Evolutionary conservation across 139 green algal species (phyloP).

Genomic region (Chlamydomonas eustigma): DNA sequence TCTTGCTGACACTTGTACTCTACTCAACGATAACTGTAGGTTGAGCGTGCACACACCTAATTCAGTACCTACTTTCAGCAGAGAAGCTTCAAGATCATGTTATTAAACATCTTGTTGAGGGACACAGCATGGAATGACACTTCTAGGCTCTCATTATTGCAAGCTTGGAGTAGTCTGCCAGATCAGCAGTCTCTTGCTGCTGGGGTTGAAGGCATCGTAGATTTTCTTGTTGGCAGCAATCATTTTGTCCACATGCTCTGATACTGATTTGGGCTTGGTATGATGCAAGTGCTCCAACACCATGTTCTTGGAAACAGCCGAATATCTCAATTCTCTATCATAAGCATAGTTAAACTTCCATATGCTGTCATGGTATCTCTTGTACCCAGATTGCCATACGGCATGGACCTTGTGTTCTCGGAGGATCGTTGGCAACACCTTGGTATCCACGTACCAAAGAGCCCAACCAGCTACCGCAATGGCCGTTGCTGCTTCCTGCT

Average conservation of each 20-base stretch:
- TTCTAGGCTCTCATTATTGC: slow-evolving; percentile 24
- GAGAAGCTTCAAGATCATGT: neutral
- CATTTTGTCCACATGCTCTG: slow-evolving; percentile 51
- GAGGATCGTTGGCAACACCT: slow-evolving; percentile 52
- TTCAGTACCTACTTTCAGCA: neutral
- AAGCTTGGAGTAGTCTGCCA: slow-evolving; percentile 54
- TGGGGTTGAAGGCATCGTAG: slow-evolving; percentile 56
- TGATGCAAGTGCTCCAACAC: slow-evolving; percentile 54
- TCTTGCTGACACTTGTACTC: neutral
- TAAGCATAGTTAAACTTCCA: slow-evolving; percentile 58
- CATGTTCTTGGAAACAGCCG: slow-evolving; percentile 51
- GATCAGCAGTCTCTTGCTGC: slow-evolving; percentile 58
- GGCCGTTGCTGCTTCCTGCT: slow-evolving; percentile 45
- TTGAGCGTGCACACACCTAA: too few species aligned
- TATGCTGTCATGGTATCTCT: slow-evolving; percentile 58
- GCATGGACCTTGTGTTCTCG: slow-evolving; percentile 64
- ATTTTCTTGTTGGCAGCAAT: slow-evolving; percentile 57
- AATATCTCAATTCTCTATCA: slow-evolving; percentile 58
- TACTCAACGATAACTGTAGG: too few species aligned
- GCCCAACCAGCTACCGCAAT: slow-evolving; percentile 33
- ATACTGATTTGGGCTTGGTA: slow-evolving; percentile 44
- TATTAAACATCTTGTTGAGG: neutral
- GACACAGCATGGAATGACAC: neutral
- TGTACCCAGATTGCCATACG: slow-evolving; percentile 43
- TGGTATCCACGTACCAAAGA: slow-evolving; percentile 50